A percentile compares a stretch with the other conserved stretches of the same genome.
Evolutionary conservation across 2,329 filamentous ascomycete species (phyloP).

Genomic region (Neocucurbitaria cava): DNA sequence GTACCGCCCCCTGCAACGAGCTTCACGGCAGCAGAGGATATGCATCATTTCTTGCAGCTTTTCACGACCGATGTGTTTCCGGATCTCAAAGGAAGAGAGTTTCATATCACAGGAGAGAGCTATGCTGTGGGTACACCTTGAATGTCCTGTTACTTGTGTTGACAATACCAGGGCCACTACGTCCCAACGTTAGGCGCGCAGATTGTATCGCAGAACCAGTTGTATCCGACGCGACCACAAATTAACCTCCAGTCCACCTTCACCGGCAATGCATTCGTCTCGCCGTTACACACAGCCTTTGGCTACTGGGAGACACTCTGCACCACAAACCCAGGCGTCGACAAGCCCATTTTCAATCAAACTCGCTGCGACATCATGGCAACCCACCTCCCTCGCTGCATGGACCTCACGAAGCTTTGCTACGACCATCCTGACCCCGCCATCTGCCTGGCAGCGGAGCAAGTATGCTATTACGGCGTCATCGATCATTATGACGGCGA

Average conservation of each 20-base stretch:
- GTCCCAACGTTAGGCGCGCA: slow-evolving; percentile 54
- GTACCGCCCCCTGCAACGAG: slow-evolving; percentile 48
- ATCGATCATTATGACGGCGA: slow-evolving; percentile 52
- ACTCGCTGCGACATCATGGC: slow-evolving; percentile 58
- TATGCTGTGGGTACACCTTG: slow-evolving; percentile 51
- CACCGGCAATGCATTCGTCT: slow-evolving; percentile 57
- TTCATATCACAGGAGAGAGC: slow-evolving; percentile 59
- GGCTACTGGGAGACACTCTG: slow-evolving; percentile 58
- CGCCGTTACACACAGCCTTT: slow-evolving; percentile 49
- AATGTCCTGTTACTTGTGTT: not conserved
- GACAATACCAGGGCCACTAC: slow-evolving; percentile 52
- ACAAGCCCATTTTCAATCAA: slow-evolving; percentile 53
- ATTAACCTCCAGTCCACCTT: slow-evolving; percentile 55
- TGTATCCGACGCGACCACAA: slow-evolving; percentile 51
- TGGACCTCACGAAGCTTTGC: slow-evolving; percentile 51
- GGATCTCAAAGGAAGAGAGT: slow-evolving; percentile 43
- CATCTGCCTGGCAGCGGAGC: slow-evolving; percentile 48
- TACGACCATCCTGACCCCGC: slow-evolving; percentile 51
- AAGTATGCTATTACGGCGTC: slow-evolving; percentile 50
- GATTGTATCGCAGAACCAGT: slow-evolving; percentile 54
- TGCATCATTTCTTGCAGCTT: slow-evolving; percentile 59
- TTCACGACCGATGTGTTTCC: slow-evolving; percentile 58
- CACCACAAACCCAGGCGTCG: slow-evolving; percentile 54
- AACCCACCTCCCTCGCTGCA: slow-evolving; percentile 54
- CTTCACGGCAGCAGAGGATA: slow-evolving; percentile 55